phyloP scores from a whole-genome alignment of 2,329 filamentous ascomycete genomes.

The Gliomastix tumulicola region DNA sequence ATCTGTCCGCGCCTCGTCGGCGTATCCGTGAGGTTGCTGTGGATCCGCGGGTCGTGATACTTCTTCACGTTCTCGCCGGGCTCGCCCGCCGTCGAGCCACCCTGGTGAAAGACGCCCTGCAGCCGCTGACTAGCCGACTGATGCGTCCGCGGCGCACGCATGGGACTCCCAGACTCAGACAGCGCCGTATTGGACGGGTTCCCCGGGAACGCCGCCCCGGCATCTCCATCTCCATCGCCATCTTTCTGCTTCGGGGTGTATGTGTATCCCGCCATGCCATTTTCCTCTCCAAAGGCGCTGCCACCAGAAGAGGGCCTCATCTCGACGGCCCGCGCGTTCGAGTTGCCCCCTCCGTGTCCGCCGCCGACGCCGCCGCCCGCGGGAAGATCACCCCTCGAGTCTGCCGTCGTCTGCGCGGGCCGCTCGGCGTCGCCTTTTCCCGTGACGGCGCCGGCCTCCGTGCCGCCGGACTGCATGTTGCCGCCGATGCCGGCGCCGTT shows the following conservation, averaged over 20 bases:
- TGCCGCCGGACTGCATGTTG: constrained; percentile 19
- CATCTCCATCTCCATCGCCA: too few species aligned
- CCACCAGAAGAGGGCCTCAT: constrained; percentile 5
- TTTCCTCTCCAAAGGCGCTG: too few species aligned
- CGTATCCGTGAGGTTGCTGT: constrained; percentile 5
- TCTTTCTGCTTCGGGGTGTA: too few species aligned
- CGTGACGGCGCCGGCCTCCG: constrained; percentile 14
- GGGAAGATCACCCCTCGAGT: constrained; percentile 19
- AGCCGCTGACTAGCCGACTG: constrained; percentile 6
- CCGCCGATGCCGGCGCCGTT: constrained; percentile 21
- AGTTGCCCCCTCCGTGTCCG: constrained; percentile 17
- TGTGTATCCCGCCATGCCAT: too few species aligned
- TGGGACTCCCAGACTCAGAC: neutral
- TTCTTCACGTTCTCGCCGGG: constrained; percentile 1
- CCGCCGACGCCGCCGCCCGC: constrained; percentile 23
- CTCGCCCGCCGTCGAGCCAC: constrained; percentile 9
- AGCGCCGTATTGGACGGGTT: too few species aligned
- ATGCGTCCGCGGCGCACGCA: neutral
- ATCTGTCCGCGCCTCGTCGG: constrained; percentile 3
- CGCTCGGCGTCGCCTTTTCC: constrained; percentile 8
- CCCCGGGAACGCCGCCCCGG: too few species aligned
- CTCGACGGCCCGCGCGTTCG: constrained; percentile 18
- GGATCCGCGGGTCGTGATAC: constrained; percentile 4
- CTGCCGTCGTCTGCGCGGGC: constrained; percentile 12
- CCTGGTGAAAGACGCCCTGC: constrained; percentile 13